Evolutionary conservation across 2,329 filamentous ascomycete species (phyloP), one percentile per base, ranked within the genome.

Genomic region (Elsinoe australis): DNA sequence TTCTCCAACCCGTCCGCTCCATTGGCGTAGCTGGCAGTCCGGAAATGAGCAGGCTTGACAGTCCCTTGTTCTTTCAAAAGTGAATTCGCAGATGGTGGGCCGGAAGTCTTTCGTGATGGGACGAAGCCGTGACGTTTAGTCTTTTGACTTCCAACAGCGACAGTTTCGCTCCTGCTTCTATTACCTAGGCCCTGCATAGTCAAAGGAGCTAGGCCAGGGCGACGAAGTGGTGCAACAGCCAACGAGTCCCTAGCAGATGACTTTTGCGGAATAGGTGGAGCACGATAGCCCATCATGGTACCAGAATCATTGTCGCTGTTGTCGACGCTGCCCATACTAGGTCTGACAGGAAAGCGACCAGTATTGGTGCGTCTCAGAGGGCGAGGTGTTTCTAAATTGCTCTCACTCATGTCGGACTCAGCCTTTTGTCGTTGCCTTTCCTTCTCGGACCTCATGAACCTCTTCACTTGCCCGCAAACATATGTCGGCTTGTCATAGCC

Each of bases 251-350:
- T 80, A 56, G 86, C 87, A 62, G 95, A 88, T 2, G 87, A 92
- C 52, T 84, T 78, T 3, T 78, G 78, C 0, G 87, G 87, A 51
- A 94, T 85, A 0, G 85, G 85, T 2, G 89, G 87, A 21, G 84
- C 75, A 26, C 50, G 51, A n/a, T 55, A 53, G 2, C 42, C 50
- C 12, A 50, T 38, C 21, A 46, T 50, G 4, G 47, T 44, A 34
- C 79, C 69, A 55, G 83, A 80, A 28, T 76, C 68, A 3, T 82
- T 69, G 5, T 62, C 54, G 34, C 70, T 64, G 49, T 64, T 65
- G 17, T 92, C 87, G 41, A 79, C 75, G 12, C 83, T 82, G 60
- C 69, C 68, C 49, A 72, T 62, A 53, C 85, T 87, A 45, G 87
- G 83, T 57, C 81, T 82, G 58, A 82, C 75, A 1, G 78, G 78